Base-by-base conservation (phyloP, 2,329 filamentous ascomycete species). In the Herpotrichia juniperi region DNA sequence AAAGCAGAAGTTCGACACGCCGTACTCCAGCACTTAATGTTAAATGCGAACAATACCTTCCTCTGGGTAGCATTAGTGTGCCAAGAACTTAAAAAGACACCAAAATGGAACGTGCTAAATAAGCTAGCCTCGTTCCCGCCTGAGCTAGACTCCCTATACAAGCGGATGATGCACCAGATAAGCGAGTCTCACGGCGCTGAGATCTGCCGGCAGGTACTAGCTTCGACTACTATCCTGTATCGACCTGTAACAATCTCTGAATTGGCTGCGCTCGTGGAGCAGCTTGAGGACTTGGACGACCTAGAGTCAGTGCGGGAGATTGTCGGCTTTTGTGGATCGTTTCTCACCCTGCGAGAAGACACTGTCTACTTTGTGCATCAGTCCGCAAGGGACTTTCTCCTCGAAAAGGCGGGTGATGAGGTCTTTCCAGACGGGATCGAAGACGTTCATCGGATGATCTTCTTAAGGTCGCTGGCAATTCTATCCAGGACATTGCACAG, bases 361-460 rank as follows among this genome's bases (percentile, higher is more conserved):
- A 35, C 17, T n/a, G 25, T 50, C 42, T 50, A 50, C 24, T 45
- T 76, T 48, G 64, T 79, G 1, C 75, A 79, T 50, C 71, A 76
- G 45, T 78, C 76, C 1, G 78, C 74, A 1, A 77, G 77, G 52
- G 76, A 79, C 11, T 76, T 66, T 54, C 48, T 80, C 1, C 19
- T 53, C 9, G 26, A 58, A n/a, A 46, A 62, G 6, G 59, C 54
- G 37, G 48, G 43, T 5, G 9, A 51, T 12, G 30, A 53, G 11
- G 59, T 78, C 3, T 72, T 76, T 26, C 65, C 70, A 4, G 45
- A 12, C n/a, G 68, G 72, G 1, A 28, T 44, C 11, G 68, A 71
- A 1, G 22, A 47, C 3, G 35, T 30, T 19, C 51, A 50, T 22
- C 21, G 37, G n/a, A 17, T 12, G 4, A 30, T 53, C 14, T 50